Evolutionary conservation across 176 grass and related monocot genomes (phyloP).

Genomic region (Oropetium thomaeum): DNA sequence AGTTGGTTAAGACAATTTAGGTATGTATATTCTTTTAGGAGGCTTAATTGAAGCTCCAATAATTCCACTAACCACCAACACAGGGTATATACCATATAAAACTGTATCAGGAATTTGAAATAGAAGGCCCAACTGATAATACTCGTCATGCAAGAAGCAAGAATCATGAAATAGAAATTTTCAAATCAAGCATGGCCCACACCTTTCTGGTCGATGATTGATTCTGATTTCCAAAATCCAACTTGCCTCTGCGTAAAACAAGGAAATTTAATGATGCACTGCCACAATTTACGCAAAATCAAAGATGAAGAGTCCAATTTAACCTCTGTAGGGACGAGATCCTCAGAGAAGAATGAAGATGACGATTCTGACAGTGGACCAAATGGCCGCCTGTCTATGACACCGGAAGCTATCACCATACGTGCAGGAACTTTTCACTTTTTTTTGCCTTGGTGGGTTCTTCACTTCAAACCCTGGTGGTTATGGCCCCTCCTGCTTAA

Average conservation of each 20-base stretch:
- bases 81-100: not conserved
- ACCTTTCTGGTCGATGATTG: constrained; percentile 40
- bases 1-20: constrained; percentile 34
- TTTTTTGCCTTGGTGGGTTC: not conserved
- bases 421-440: constrained; percentile 14
- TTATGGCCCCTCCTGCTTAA: not conserved
- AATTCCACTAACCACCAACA: constrained; percentile 34
- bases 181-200: constrained; percentile 19
- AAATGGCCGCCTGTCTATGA: constrained; percentile 46
- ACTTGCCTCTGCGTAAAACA: constrained; percentile 41
- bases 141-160: constrained; percentile 41
- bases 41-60: constrained; percentile 28
- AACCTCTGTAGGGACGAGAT: constrained; percentile 47
- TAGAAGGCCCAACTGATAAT: constrained; percentile 5
- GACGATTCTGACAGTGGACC: constrained; percentile 33
- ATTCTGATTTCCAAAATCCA: constrained; percentile 59
- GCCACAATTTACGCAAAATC: constrained; percentile 1
- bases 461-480: constrained; percentile 20
- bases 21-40: constrained; percentile 28
- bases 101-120: constrained; percentile 24
- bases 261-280: constrained; percentile 1
- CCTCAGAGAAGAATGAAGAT: constrained; percentile 55
- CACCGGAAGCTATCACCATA: constrained; percentile 49
- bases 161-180: not conserved
- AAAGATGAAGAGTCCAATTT: not conserved